These are phyloP conservation scores for Picochlorum sp. DNA, from an alignment of 139 green algal species.

Conservation along the genomic window DNA sequence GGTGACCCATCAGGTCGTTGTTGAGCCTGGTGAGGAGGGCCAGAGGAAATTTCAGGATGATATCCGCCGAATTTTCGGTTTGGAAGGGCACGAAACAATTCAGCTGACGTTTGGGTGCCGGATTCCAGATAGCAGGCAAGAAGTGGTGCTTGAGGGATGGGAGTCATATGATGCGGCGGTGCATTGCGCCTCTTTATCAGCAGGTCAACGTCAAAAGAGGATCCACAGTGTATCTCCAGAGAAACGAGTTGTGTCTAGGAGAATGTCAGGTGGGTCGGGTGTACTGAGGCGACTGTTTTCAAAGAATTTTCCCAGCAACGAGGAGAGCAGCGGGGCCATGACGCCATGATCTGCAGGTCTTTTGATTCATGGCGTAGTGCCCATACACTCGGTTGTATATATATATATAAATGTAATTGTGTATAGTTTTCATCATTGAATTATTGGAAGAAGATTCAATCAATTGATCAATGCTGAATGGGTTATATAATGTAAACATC, in stretches of 20 bases:
- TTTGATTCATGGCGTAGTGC: too few species aligned
- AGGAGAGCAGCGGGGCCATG: neutral
- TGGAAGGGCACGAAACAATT: constrained; percentile 15
- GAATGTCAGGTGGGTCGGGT: neutral
- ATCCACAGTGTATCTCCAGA: neutral
- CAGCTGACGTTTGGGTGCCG: constrained; percentile 32
- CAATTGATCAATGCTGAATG: neutral
- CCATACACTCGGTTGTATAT: too few species aligned
- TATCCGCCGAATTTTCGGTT: constrained; percentile 25
- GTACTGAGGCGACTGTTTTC: constrained; percentile 13
- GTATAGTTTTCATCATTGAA: neutral
- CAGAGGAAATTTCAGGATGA: constrained; percentile 14
- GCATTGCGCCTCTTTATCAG: constrained; percentile 23
- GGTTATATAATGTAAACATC: too few species aligned
- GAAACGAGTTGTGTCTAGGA: neutral
- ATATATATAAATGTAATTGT: neutral
- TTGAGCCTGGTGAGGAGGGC: constrained; percentile 21
- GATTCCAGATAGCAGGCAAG: constrained; percentile 15
- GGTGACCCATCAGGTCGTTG: constrained; percentile 12
- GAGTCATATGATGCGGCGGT: constrained; percentile 33
- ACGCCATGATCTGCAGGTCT: too few species aligned
- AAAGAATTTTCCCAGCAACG: neutral
- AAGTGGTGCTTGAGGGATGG: constrained; percentile 24
- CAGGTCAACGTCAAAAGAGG: constrained; percentile 5
- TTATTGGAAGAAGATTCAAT: neutral